phyloP scores from a whole-genome alignment of 2,329 filamentous ascomycete species.

The Aspergillus ibericus region DNA sequence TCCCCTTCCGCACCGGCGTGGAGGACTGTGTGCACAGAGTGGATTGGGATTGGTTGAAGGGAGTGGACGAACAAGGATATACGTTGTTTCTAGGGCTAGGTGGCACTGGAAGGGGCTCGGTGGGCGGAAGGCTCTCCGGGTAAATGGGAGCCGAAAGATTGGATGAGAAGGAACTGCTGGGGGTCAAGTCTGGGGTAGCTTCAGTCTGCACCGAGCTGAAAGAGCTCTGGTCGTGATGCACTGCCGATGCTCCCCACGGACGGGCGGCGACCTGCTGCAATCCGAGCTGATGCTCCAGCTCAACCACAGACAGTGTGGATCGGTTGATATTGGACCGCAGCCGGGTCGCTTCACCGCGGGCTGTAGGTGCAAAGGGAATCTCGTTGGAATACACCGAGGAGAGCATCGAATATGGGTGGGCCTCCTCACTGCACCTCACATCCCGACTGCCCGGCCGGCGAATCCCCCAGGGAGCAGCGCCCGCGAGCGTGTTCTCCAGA shows the following conservation, averaged over 20 bases:
- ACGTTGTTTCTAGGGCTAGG: conserved; percentile 21
- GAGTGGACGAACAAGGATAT: conserved; percentile 24
- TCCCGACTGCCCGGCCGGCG: conserved; percentile 30
- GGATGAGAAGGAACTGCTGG: conserved; percentile 43
- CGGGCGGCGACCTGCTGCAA: conserved; percentile 30
- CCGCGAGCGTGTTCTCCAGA: conserved; percentile 36
- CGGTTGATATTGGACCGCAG: conserved; percentile 24
- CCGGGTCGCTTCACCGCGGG: conserved; percentile 14
- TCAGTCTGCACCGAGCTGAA: conserved; percentile 37
- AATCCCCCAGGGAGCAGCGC: conserved; percentile 27
- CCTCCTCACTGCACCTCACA: conserved; percentile 32
- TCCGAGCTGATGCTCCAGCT: conserved; percentile 31
- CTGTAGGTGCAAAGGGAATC: conserved; percentile 8
- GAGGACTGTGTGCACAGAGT: conserved; percentile 25
- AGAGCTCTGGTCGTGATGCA: conserved; percentile 34
- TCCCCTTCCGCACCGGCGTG: conserved; percentile 25
- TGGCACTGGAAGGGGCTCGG: conserved; percentile 26
- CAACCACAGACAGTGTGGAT: conserved; percentile 32
- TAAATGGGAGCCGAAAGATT: conserved; percentile 33
- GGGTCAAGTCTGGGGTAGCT: conserved; percentile 38
- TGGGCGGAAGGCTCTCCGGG: conserved; percentile 27
- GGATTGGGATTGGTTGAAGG: conserved; percentile 19
- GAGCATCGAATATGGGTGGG: conserved; percentile 34
- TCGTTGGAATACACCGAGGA: conserved; percentile 27
- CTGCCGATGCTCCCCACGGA: conserved; percentile 20